Conservation (phyloP, 2,329 filamentous ascomycete genomes). For the Hysterium pulicare region DNA sequence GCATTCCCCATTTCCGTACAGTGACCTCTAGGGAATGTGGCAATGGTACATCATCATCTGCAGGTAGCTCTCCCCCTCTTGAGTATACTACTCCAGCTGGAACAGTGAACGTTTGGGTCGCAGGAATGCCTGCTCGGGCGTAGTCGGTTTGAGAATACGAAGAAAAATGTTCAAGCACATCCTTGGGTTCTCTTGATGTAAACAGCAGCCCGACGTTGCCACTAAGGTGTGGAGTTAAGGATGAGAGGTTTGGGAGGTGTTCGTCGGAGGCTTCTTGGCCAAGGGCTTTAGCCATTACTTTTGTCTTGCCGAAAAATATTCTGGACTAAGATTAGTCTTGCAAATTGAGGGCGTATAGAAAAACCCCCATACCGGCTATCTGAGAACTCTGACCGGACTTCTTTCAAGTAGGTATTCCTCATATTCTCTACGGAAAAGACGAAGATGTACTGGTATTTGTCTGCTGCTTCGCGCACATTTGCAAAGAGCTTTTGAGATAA, state of each 20-base stretch:
- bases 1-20: constrained; percentile 82
- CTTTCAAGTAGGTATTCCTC: constrained; percentile 95
- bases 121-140: constrained; percentile 77
- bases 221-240: constrained; percentile 64
- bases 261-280: constrained; percentile 75
- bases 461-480: constrained; percentile 80
- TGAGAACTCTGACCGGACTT: constrained; percentile 77
- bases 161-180: constrained; percentile 70
- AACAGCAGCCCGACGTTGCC: constrained; percentile 89
- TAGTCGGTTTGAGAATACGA: constrained; percentile 77
- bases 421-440: constrained; percentile 95
- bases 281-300: constrained; percentile 95
- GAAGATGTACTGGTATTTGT: constrained; percentile 86
- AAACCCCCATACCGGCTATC: constrained; percentile 70
- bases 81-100: constrained; percentile 81
- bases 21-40: constrained; percentile 88
- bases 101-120: constrained; percentile 72
- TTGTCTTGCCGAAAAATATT: constrained; percentile 98
- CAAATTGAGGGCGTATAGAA: constrained; percentile 3
- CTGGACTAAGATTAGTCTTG: constrained; percentile 44
- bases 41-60: constrained; percentile 79
- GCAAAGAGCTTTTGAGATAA: constrained; percentile 80
- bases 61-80: constrained; percentile 71
- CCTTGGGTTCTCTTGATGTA: constrained; percentile 69
- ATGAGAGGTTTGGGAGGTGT: constrained; percentile 72